phyloP scores from a whole-genome alignment of 2,329 filamentous ascomycete species.

The Fusarium sp. region DNA sequence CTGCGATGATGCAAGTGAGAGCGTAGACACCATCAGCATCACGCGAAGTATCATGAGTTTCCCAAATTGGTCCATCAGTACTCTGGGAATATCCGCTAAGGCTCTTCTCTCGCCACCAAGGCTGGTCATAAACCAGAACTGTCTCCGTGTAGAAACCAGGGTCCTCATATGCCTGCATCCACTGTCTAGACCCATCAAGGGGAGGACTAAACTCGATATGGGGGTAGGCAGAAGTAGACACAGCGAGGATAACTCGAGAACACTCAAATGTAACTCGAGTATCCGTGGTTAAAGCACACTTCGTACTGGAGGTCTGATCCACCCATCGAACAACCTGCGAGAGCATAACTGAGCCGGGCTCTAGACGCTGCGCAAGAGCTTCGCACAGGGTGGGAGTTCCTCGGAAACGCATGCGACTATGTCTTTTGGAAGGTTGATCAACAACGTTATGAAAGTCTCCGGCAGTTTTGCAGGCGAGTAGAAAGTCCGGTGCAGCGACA shows the following conservation, averaged over 20 bases:
- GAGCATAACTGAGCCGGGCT: slow-evolving; percentile 25
- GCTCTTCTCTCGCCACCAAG: slow-evolving; percentile 47
- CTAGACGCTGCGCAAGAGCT: slow-evolving; percentile 31
- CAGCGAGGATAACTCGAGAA: slow-evolving; percentile 38
- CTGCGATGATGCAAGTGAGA: slow-evolving; percentile 41
- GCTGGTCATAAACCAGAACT: slow-evolving; percentile 35
- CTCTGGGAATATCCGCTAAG: slow-evolving; percentile 38
- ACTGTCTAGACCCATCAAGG: slow-evolving; percentile 39
- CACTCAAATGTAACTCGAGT: slow-evolving; percentile 37
- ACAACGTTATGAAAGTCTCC: slow-evolving; percentile 40
- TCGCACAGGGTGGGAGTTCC: slow-evolving; percentile 19
- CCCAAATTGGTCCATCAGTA: slow-evolving; percentile 30
- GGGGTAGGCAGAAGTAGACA: slow-evolving; percentile 22
- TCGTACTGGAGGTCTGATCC: slow-evolving; percentile 34
- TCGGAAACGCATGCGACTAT: slow-evolving; percentile 20
- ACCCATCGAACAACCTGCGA: slow-evolving; percentile 37
- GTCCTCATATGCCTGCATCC: slow-evolving; percentile 29
- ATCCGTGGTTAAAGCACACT: slow-evolving; percentile 31
- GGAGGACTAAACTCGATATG: slow-evolving; percentile 33
- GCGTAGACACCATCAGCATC: slow-evolving; percentile 30
- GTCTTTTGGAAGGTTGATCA: slow-evolving; percentile 9
- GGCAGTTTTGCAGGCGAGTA: slow-evolving; percentile 45
- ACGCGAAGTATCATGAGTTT: slow-evolving; percentile 32
- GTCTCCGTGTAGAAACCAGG: slow-evolving; percentile 36
- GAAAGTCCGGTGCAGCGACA: slow-evolving; percentile 43